Percentiles rank a stretch among this genome's conserved stretches.
Evolutionary conservation across 1,284 basidiomycete genomes (phyloP).

Genomic region (Coniophora puteana): DNA sequence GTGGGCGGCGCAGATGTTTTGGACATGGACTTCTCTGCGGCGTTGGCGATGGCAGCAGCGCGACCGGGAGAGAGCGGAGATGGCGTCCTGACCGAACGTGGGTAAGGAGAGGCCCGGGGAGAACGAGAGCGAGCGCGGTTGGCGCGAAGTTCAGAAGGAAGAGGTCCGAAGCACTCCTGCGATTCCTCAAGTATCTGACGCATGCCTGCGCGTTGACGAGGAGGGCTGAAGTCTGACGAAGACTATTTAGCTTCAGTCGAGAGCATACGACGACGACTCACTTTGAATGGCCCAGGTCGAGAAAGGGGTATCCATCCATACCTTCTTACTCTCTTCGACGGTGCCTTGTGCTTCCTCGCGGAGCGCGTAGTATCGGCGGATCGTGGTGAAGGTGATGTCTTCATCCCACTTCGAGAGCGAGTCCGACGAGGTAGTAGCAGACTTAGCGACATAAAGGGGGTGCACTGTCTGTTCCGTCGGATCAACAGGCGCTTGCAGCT

Average conservation of each 20-base stretch:
- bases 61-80: conserved; percentile 36
- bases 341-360: conserved; percentile 64
- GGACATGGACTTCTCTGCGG: conserved; percentile 4
- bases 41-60: conserved; percentile 25
- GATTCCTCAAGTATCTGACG: conserved; percentile 71
- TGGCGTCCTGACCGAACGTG: conserved; percentile 42
- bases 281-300: conserved; percentile 69
- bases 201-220: conserved; percentile 60
- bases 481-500: conserved; percentile 18
- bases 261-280: conserved; percentile 34
- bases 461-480: conserved; percentile 29
- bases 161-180: conserved; percentile 60
- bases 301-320: conserved; percentile 70
- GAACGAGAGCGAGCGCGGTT: conserved; percentile 61
- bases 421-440: conserved; percentile 48
- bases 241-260: conserved; percentile 9
- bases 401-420: conserved; percentile 53
- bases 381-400: conserved; percentile 53
- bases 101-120: conserved; percentile 67
- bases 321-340: conserved; percentile 60
- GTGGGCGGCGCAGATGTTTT: conserved; percentile 12
- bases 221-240: conserved; percentile 68
- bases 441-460: conserved; percentile 52
- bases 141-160: conserved; percentile 63
- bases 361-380: conserved; percentile 67